phyloP scores from a whole-genome alignment of 1,139 yeast species.

The Taphrina deformans region DNA sequence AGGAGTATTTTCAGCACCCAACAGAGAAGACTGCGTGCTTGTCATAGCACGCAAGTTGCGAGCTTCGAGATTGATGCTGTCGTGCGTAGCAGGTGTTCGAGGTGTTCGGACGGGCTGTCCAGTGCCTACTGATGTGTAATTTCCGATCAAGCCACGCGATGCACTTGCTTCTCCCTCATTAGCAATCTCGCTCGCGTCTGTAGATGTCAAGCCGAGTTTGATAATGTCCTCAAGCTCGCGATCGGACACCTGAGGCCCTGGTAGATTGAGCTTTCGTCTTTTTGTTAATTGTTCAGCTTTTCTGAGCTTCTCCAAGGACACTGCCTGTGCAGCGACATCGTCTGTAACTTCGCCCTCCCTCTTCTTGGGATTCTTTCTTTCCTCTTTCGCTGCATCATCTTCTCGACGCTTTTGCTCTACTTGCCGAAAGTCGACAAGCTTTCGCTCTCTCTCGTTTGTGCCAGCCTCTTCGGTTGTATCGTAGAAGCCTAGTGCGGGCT shows the following conservation, averaged over 20 bases:
- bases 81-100: constrained; percentile 38
- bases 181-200: constrained; percentile 33
- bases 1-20: constrained; percentile 43
- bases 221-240: constrained; percentile 46
- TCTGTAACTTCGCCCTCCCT: constrained; percentile 43
- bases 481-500: constrained; percentile 69
- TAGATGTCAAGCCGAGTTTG: constrained; percentile 42
- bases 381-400: constrained; percentile 46
- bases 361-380: constrained; percentile 44
- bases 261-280: constrained; percentile 57
- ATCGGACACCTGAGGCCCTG: constrained; percentile 53
- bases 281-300: constrained; percentile 51
- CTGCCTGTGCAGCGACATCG: constrained; percentile 48
- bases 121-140: constrained; percentile 32
- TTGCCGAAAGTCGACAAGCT: constrained; percentile 52
- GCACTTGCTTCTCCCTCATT: constrained; percentile 41
- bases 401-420: constrained; percentile 54
- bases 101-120: constrained; percentile 31
- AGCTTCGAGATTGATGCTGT: constrained; percentile 42
- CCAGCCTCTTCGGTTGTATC: constrained; percentile 62
- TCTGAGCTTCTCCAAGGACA: constrained; percentile 44
- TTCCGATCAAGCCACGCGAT: constrained; percentile 29
- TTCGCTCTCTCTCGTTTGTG: constrained; percentile 43
- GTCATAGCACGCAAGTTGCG: constrained; percentile 43
- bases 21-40: constrained; percentile 43